Percentiles rank a stretch among this genome's conserved stretches.
phyloP scores from a whole-genome alignment of 371 early-diverging fungal genomes.

The Mortierella sp. region DNA sequence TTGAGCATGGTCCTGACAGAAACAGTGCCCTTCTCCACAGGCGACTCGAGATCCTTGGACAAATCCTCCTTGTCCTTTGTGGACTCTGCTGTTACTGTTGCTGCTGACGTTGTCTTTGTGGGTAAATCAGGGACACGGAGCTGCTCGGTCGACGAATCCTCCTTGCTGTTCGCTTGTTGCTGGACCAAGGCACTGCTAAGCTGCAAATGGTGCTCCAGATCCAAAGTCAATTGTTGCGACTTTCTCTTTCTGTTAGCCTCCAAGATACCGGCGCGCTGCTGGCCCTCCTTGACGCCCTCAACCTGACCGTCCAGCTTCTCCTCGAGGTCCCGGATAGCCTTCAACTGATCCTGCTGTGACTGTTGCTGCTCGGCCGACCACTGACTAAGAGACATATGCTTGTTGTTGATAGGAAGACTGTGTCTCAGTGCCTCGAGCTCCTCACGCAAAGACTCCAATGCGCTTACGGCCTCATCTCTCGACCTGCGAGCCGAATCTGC shows the following conservation, averaged over 20 bases:
- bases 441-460: conserved; percentile 45
- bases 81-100: not conserved
- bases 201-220: conserved; percentile 50
- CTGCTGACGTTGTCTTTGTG: not conserved
- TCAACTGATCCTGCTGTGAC: conserved; percentile 50
- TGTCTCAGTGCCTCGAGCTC: conserved; percentile 55
- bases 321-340: conserved; percentile 48
- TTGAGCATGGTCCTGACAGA: conserved; percentile 56
- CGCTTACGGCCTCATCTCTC: conserved; percentile 50
- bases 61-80: not conserved
- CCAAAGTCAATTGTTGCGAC: conserved; percentile 45
- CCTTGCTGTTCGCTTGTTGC: not conserved
- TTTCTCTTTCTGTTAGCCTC: conserved; percentile 54
- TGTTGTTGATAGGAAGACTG: conserved; percentile 50
- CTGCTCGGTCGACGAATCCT: not conserved
- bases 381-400: conserved; percentile 55
- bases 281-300: conserved; percentile 52
- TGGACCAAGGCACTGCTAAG: conserved; percentile 50
- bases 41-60: conserved; percentile 4
- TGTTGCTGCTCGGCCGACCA: conserved; percentile 57
- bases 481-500: conserved; percentile 56
- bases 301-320: conserved; percentile 51
- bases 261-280: conserved; percentile 47
- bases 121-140: not conserved
- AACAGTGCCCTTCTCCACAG: conserved; percentile 24